Evolutionary conservation across 108 stramenopile genomes (phyloP), one percentile per base, ranked within the genome.

Genomic region (Nitzschia putrida): DNA sequence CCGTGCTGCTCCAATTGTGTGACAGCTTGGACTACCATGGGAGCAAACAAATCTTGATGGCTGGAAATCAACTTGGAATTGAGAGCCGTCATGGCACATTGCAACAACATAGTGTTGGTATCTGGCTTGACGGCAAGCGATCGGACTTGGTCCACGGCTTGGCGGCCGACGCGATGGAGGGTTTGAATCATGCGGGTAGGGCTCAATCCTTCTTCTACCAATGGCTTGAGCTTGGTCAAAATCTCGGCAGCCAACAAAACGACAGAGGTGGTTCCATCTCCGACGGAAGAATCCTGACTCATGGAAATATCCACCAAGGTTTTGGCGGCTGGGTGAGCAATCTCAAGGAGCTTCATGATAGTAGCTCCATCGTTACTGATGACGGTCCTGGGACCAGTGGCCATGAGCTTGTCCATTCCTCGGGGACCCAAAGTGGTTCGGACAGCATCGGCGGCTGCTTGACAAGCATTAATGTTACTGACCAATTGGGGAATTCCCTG

Each of bases 311-410:
- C 99, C 64, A 98, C 99, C 59, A 99, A 69, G 1, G 96, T 97
- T 79, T 94, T 94, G 56, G 99, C 99, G 23, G 99, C 99, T 18
- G 99, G 97, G 85, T 99, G 99, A 34, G 95, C 97, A 69, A 99
- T 97, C 59, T 99, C 99, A 26, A 99, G 72, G 18, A 98, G 85
- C 65, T 87, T 90, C 97, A 98, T 97, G 61, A 99, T 98, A 18
- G 97, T 97, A 9, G 99, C 99, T 11, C 99, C 99, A 69, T 99
- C 99, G 77, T 99, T 99, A 66, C 89, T 91, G 61, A 99, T 98
- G 65, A 97, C 98, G 1, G 95, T 96, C 16, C 76, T 65, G 29
- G 64, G 13, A 24, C 96, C 95, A 57, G 89, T 90, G 53, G 88
- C 89, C 52, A 99, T 85, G 8, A 99, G 88, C 76, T 99, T 99